A percentile compares a stretch with the other conserved stretches of the same genome.
These are phyloP conservation scores for Chlorella sorokiniana DNA, from an alignment of 139 green algal species.

Conservation along the genomic window DNA sequence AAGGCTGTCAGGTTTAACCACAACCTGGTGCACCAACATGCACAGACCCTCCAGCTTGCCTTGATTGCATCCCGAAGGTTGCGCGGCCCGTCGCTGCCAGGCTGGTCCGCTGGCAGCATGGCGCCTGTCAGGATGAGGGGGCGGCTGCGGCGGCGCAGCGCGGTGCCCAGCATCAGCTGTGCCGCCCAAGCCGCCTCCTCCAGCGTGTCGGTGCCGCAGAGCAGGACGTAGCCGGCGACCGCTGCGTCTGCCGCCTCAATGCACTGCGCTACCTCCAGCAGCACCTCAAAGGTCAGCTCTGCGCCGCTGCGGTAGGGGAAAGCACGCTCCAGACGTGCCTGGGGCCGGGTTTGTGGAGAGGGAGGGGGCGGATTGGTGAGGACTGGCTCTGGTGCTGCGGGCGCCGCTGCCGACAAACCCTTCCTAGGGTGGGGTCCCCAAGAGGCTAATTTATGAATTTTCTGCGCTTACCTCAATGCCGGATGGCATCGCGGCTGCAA, in stretches of 20 bases:
- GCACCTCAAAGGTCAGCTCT: not conserved
- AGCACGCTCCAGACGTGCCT: not conserved
- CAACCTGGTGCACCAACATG: too few relatives aligned
- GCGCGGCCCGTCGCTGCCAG: slow-evolving; percentile 21
- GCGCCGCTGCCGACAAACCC: too few relatives aligned
- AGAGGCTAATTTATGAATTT: not conserved
- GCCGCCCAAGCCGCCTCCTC: slow-evolving; percentile 46
- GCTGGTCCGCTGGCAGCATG: slow-evolving; percentile 46
- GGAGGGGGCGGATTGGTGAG: not conserved
- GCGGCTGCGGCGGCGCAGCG: not conserved
- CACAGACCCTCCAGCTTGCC: not conserved
- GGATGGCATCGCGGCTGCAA: not conserved
- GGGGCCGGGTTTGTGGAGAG: not conserved
- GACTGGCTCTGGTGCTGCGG: too few relatives aligned
- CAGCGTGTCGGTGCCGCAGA: slow-evolving; percentile 46
- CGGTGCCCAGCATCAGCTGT: slow-evolving; percentile 28
- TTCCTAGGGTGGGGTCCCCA: too few relatives aligned
- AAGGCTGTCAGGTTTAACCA: too few relatives aligned
- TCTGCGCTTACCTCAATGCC: not conserved
- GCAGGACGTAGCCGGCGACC: not conserved
- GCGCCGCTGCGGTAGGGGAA: not conserved
- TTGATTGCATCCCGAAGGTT: slow-evolving; percentile 45
- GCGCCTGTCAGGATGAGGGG: slow-evolving; percentile 36
- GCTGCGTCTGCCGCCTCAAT: not conserved
- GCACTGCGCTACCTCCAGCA: not conserved